Conservation (phyloP, 352 stramenopile species). For the Phytophthora meadii region DNA sequence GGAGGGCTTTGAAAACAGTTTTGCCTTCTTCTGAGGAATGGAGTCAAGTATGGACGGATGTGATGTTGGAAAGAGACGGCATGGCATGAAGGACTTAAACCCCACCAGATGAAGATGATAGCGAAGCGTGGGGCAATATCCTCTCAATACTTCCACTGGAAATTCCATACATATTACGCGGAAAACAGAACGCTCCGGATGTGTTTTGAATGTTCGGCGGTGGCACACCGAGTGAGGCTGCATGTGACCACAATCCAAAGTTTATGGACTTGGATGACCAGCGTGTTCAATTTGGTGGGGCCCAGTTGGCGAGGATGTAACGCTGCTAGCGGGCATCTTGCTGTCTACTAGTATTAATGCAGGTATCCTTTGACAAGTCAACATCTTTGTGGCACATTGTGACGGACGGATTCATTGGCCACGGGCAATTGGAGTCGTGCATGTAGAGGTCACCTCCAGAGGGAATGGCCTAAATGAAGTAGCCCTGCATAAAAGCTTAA, state of each 20-base stretch:
- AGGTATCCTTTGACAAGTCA: no score
- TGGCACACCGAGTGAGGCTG: no score
- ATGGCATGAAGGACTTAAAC: slow-evolving; percentile 7
- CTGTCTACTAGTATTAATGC: no score
- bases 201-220: neutral
- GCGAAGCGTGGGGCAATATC: slow-evolving; percentile 14
- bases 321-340: no score
- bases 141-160: slow-evolving; percentile 14
- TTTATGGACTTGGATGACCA: slow-evolving; percentile 8
- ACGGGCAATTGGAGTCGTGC: neutral
- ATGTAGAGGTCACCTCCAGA: neutral
- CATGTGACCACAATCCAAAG: no score
- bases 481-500: neutral
- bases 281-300: slow-evolving; percentile 8
- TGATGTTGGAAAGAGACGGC: slow-evolving; percentile 22
- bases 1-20: slow-evolving; percentile 4
- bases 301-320: neutral
- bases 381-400: neutral
- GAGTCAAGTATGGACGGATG: slow-evolving; percentile 8
- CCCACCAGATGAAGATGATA: slow-evolving; percentile 4
- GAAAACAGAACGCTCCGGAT: slow-evolving; percentile 19
- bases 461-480: no score
- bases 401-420: neutral
- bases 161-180: slow-evolving; percentile 8
- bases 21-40: neutral